A percentile compares a stretch with the other conserved stretches of the same genome.
These are phyloP conservation scores for Filobasidium wieringae DNA, from an alignment of 768 basidiomycete genomes.

Conservation along the genomic window DNA sequence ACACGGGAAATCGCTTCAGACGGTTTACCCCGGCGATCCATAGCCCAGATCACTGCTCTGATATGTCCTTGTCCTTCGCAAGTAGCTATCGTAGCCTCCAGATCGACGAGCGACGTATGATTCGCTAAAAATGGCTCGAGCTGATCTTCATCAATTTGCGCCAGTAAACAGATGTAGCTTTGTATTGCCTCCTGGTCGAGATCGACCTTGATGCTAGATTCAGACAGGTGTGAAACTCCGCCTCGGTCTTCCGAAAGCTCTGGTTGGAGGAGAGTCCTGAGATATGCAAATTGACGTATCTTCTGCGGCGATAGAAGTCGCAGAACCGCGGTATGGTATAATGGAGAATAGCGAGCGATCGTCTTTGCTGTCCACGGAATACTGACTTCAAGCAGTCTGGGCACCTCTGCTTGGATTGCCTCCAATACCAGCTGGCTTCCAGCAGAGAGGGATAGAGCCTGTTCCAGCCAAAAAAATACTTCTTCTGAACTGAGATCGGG, in stretches of 20 bases:
- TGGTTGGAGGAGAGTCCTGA: slow-evolving; percentile 59
- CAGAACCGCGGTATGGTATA: too few relatives aligned
- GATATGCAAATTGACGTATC: slow-evolving; percentile 66
- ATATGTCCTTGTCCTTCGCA: slow-evolving; percentile 13
- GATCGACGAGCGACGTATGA: slow-evolving; percentile 50
- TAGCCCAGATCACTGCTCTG: slow-evolving; percentile 1
- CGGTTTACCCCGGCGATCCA: not conserved
- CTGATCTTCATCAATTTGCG: slow-evolving; percentile 53
- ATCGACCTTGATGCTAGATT: slow-evolving; percentile 39
- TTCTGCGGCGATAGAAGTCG: too few relatives aligned
- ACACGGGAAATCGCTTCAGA: slow-evolving; percentile 14
- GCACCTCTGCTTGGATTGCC: slow-evolving; percentile 52
- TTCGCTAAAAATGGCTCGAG: slow-evolving; percentile 54
- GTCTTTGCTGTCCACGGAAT: slow-evolving; percentile 61
- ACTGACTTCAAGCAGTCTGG: slow-evolving; percentile 52
- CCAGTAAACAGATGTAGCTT: slow-evolving; percentile 61
- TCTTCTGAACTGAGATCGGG: slow-evolving; percentile 47
- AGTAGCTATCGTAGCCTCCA: slow-evolving; percentile 62
- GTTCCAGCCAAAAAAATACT: slow-evolving; percentile 51
- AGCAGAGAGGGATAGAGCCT: slow-evolving; percentile 31
- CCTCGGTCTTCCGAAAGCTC: slow-evolving; percentile 41
- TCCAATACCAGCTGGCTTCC: slow-evolving; percentile 46
- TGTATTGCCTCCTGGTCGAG: slow-evolving; percentile 42
- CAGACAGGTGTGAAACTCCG: slow-evolving; percentile 13
- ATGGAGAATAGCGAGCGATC: slow-evolving; percentile 52